Conservation (phyloP, 2,329 filamentous ascomycete genomes). For the Fusarium abutilonis region DNA sequence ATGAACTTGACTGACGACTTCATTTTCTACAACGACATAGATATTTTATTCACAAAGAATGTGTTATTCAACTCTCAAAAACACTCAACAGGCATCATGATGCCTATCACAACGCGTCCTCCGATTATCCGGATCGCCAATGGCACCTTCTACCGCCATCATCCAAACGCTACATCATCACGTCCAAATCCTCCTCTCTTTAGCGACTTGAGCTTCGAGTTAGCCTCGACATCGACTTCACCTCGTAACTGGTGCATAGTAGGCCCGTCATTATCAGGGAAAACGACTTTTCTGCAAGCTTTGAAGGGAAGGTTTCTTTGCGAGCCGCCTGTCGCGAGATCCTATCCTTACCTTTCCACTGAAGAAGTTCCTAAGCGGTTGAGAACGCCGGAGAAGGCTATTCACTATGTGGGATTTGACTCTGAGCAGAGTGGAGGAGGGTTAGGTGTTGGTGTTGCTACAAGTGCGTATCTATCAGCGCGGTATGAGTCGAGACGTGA, state of each 20-base stretch:
- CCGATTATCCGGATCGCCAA: constrained; percentile 78
- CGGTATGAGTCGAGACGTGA: constrained; percentile 90
- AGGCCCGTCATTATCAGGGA: constrained; percentile 79
- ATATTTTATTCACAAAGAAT: constrained; percentile 17
- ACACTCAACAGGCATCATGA: constrained; percentile 46
- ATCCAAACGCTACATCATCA: constrained; percentile 65
- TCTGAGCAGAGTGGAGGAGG: constrained; percentile 68
- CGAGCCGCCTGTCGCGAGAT: constrained; percentile 77
- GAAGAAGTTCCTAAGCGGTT: constrained; percentile 66
- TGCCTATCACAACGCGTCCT: constrained; percentile 52
- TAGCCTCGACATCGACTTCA: constrained; percentile 65
- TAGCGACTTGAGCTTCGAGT: constrained; percentile 71
- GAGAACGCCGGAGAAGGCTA: constrained; percentile 70
- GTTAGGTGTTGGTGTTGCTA: constrained; percentile 63
- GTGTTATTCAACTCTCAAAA: not conserved
- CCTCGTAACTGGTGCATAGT: constrained; percentile 83
- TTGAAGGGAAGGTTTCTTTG: constrained; percentile 80
- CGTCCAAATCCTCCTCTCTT: constrained; percentile 78
- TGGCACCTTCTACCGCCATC: constrained; percentile 83
- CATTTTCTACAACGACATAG: constrained; percentile 8
- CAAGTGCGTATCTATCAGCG: constrained; percentile 86
- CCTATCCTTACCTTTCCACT: constrained; percentile 80
- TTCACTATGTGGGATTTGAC: constrained; percentile 92
- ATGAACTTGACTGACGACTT: constrained; percentile 32
- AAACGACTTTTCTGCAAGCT: constrained; percentile 84